Evolutionary conservation across 2,329 filamentous ascomycete species (phyloP).

Genomic region (Aspergillus pseudoterreus): DNA sequence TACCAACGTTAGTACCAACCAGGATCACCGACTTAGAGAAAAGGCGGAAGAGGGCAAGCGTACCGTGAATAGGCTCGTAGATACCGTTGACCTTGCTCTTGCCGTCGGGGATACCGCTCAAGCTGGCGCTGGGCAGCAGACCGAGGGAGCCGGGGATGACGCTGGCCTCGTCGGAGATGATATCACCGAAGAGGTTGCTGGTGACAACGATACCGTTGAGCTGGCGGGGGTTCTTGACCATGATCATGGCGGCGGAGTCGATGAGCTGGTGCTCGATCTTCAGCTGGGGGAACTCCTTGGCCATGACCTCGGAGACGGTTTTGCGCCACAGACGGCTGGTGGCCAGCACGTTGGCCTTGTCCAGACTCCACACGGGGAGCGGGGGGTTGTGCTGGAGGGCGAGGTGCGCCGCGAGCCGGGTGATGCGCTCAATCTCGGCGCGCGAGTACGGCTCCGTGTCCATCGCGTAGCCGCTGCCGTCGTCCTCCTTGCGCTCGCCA

Average conservation of each 20-base stretch:
- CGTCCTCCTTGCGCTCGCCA: constrained; percentile 74
- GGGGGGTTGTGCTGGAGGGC: constrained; percentile 74
- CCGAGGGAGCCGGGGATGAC: constrained; percentile 91
- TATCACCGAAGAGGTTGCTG: constrained; percentile 93
- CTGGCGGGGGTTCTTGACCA: constrained; percentile 87
- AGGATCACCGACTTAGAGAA: neutral
- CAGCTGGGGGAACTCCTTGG: constrained; percentile 82
- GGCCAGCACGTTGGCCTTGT: constrained; percentile 96
- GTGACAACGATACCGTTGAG: constrained; percentile 91
- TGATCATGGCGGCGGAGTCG: constrained; percentile 94
- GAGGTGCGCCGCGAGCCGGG: constrained; percentile 74
- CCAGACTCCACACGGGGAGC: constrained; percentile 76
- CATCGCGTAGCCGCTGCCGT: constrained; percentile 70
- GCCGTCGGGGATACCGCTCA: constrained; percentile 82
- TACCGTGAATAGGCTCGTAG: constrained; percentile 96
- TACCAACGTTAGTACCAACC: constrained; percentile 27
- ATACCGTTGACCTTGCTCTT: constrained; percentile 86
- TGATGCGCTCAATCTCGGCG: constrained; percentile 82
- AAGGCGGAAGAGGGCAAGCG: constrained; percentile 15
- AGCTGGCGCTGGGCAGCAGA: constrained; percentile 79
- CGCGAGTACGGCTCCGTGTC: constrained; percentile 87
- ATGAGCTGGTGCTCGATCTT: constrained; percentile 86
- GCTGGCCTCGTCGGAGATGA: constrained; percentile 90
- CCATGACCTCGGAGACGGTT: constrained; percentile 79
- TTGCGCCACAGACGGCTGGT: constrained; percentile 87